phyloP scores from a whole-genome alignment of 2,329 filamentous ascomycete species.

The Thielaviopsis cerberus region DNA sequence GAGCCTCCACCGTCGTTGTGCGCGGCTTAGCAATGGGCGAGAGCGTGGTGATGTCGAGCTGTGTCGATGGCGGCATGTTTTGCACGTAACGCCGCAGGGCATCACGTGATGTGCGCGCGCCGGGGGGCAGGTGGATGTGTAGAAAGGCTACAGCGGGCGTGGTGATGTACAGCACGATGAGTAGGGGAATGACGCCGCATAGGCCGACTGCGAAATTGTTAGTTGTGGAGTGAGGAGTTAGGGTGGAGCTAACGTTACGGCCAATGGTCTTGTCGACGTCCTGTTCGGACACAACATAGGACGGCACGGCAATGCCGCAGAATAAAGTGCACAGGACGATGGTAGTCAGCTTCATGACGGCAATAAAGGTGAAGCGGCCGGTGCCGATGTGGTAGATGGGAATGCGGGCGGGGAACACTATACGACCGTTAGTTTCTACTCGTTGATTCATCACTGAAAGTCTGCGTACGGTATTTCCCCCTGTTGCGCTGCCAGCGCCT shows the following conservation, averaged over 20 bases:
- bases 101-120: conserved; percentile 41
- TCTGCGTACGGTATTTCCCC: background rate
- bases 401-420: conserved; percentile 37
- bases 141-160: conserved; percentile 56
- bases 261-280: conserved; percentile 20
- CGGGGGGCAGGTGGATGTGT: conserved; percentile 47
- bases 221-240: background rate
- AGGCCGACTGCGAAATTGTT: conserved; percentile 27
- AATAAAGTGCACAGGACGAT: conserved; percentile 53
- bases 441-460: background rate
- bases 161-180: conserved; percentile 44
- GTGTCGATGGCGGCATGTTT: conserved; percentile 26
- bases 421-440: background rate
- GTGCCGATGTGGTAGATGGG: conserved; percentile 63
- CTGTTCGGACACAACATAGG: conserved; percentile 29
- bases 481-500: background rate
- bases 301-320: conserved; percentile 42
- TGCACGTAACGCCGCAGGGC: conserved; percentile 34
- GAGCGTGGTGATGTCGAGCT: conserved; percentile 36
- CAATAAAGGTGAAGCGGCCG: conserved; percentile 46
- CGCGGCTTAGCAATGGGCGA: conserved; percentile 36
- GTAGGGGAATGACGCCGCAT: conserved; percentile 44
- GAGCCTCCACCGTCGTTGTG: conserved; percentile 25
- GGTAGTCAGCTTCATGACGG: conserved; percentile 51
- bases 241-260: conserved; percentile 17